These are phyloP conservation scores for Biscogniauxia marginata DNA, from an alignment of 2,329 filamentous ascomycete genomes.

Conservation along the genomic window DNA sequence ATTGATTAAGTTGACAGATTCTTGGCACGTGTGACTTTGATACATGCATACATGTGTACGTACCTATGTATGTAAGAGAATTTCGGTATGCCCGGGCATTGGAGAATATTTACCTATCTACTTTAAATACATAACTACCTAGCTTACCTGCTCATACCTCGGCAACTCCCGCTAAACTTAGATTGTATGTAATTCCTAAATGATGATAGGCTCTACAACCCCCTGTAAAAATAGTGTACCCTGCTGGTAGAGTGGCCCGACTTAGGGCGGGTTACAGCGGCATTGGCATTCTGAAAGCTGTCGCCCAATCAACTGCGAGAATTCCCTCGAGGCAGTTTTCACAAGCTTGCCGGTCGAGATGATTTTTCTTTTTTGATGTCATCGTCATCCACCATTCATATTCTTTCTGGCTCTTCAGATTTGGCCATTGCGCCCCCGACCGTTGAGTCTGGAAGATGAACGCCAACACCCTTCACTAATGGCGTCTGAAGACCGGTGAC, in stretches of 20 bases:
- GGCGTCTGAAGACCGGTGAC: background rate
- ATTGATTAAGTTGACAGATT: too few relatives aligned
- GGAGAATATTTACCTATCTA: too few relatives aligned
- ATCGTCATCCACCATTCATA: slow-evolving; percentile 9
- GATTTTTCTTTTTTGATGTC: slow-evolving; percentile 14
- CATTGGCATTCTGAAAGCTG: background rate
- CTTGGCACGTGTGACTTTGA: too few relatives aligned
- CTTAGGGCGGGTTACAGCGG: background rate
- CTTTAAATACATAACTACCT: too few relatives aligned
- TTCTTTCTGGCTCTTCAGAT: background rate
- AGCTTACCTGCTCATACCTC: too few relatives aligned
- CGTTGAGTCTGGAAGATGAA: too few relatives aligned
- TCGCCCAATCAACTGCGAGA: background rate
- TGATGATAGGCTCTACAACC: background rate
- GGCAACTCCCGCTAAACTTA: background rate
- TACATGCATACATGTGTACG: too few relatives aligned
- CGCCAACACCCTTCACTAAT: background rate
- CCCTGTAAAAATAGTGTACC: background rate
- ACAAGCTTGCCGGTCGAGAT: too few relatives aligned
- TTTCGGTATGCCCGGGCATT: too few relatives aligned
- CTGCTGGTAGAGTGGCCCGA: too few relatives aligned
- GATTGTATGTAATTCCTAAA: background rate
- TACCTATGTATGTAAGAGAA: too few relatives aligned
- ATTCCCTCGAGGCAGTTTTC: background rate
- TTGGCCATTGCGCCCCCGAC: too few relatives aligned